Conservation (phyloP, 169 alveolate genomes). For the Plasmodium cynomolgi region DNA sequence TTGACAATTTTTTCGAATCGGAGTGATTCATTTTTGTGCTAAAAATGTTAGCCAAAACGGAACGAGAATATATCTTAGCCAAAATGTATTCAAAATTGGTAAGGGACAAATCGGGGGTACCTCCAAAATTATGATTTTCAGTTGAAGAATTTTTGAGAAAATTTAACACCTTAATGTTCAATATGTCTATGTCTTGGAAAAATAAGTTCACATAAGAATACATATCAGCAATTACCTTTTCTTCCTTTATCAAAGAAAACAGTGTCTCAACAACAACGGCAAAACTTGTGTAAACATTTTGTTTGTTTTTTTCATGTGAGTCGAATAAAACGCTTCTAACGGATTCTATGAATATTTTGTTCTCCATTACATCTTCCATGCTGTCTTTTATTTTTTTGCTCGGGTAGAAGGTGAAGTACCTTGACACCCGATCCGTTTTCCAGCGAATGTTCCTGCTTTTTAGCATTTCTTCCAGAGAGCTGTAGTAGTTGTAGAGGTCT, state of each 20-base stretch:
- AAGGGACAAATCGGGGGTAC: neutral
- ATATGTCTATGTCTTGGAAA: conserved; percentile 18
- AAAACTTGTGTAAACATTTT: conserved; percentile 19
- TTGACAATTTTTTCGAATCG: neutral
- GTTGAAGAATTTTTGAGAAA: neutral
- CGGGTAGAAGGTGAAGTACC: conserved; percentile 42
- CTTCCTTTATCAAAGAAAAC: conserved; percentile 23
- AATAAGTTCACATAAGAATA: conserved; percentile 14
- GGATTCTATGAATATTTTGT: conserved; percentile 39
- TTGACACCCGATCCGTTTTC: conserved; percentile 16
- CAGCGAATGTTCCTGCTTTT: neutral
- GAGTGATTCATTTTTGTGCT: neutral
- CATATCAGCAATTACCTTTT: conserved; percentile 23
- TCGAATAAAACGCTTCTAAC: conserved; percentile 48
- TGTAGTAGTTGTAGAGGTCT: conserved; percentile 36
- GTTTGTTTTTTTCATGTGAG: neutral
- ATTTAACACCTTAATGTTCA: conserved; percentile 15
- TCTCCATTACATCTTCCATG: neutral
- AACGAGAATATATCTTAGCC: conserved; percentile 36
- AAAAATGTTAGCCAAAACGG: conserved; percentile 35
- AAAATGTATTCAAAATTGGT: conserved; percentile 33
- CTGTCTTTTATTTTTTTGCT: neutral
- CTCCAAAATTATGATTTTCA: neutral
- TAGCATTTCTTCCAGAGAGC: conserved; percentile 20
- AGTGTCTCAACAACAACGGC: conserved; percentile 43